These are phyloP conservation scores for Penicillium sp. DNA, from an alignment of 2,329 filamentous ascomycete species.

Conservation along the genomic window DNA sequence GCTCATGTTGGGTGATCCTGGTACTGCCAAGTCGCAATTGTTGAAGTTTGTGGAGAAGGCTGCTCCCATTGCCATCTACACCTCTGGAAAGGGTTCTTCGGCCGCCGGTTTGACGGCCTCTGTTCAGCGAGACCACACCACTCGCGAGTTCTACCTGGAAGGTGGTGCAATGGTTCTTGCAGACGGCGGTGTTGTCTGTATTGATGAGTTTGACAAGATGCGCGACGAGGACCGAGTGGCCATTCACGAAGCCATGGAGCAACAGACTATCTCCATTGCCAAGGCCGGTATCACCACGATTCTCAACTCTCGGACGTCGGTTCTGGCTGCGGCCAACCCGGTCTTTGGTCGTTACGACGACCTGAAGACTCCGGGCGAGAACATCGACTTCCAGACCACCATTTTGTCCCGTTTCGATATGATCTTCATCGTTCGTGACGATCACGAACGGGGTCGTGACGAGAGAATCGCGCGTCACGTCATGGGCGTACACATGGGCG, in stretches of 20 bases:
- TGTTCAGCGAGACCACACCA: slow-evolving; percentile 86
- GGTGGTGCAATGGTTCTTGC: slow-evolving; percentile 98
- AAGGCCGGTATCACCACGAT: slow-evolving; percentile 99
- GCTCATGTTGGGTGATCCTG: slow-evolving; percentile 89
- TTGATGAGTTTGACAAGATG: slow-evolving; percentile 99
- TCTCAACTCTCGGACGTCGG: slow-evolving; percentile 89
- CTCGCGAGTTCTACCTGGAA: slow-evolving; percentile 94
- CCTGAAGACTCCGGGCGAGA: slow-evolving; percentile 94
- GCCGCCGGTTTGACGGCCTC: slow-evolving; percentile 96
- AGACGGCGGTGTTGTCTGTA: slow-evolving; percentile 94
- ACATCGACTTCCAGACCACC: slow-evolving; percentile 98
- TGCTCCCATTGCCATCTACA: slow-evolving; percentile 95
- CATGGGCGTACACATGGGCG: slow-evolving; percentile 95
- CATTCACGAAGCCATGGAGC: slow-evolving; percentile 99
- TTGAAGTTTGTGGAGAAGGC: slow-evolving; percentile 97
- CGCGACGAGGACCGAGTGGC: slow-evolving; percentile 94
- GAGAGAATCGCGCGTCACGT: slow-evolving; percentile 94
- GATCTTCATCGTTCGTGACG: slow-evolving; percentile 98
- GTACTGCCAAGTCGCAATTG: slow-evolving; percentile 95
- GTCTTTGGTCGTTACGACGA: slow-evolving; percentile 98
- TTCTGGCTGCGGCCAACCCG: slow-evolving; percentile 91
- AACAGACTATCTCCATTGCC: slow-evolving; percentile 98
- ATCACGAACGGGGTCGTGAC: slow-evolving; percentile 83
- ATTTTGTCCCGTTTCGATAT: slow-evolving; percentile 98
- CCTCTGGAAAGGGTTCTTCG: slow-evolving; percentile 95